A percentile compares a stretch with the other conserved stretches of the same genome.
These are phyloP conservation scores for Geranium brycei DNA, from an alignment of 345 rosid genomes.

Conservation along the genomic window DNA sequence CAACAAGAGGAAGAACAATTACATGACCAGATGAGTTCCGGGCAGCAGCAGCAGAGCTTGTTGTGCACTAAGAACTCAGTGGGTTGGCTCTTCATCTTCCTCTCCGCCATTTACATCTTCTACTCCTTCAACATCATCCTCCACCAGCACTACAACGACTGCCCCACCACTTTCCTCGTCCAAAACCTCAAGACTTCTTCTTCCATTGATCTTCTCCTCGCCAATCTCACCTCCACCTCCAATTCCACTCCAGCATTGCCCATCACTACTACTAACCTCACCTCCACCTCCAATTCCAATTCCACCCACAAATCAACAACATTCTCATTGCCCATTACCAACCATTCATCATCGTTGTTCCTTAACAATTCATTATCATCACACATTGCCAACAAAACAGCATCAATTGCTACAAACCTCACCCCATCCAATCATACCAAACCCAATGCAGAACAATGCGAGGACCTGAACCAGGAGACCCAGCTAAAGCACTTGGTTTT, in stretches of 20 bases:
- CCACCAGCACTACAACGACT: not conserved
- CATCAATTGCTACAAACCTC: too few relatives aligned
- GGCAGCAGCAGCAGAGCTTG: not conserved
- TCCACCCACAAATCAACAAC: too few relatives aligned
- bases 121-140: not conserved
- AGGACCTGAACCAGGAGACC: constrained; percentile 20
- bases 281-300: too few relatives aligned
- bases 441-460: not conserved
- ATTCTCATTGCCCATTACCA: too few relatives aligned
- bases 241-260: too few relatives aligned
- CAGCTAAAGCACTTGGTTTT: constrained; percentile 54
- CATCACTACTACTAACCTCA: too few relatives aligned
- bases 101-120: not conserved
- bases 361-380: too few relatives aligned
- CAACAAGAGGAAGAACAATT: too few relatives aligned
- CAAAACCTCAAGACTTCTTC: not conserved
- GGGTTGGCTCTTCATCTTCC: not conserved
- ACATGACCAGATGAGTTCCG: not conserved
- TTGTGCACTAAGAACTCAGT: not conserved
- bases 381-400: too few relatives aligned
- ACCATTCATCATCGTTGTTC: too few relatives aligned
- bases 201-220: not conserved
- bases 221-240: not conserved
- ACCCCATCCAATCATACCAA: not conserved
- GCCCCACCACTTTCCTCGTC: not conserved